Conservation (phyloP, 2,329 filamentous ascomycete genomes). For the Aureobasidium sp. region DNA sequence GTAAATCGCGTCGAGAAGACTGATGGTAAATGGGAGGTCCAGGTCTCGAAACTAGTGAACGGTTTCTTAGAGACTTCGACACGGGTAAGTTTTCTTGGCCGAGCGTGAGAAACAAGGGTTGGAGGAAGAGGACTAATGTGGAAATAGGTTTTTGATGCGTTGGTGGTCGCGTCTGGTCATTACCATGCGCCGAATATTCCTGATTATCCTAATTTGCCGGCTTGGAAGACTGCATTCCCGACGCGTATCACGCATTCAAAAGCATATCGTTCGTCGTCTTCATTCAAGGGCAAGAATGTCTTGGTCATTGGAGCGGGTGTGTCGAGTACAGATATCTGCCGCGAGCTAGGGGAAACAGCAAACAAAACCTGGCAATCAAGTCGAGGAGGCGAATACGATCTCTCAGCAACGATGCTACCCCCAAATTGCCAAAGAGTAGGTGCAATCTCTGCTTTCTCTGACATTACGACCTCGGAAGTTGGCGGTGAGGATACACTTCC, state of each 20-base stretch:
- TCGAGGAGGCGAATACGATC: slow-evolving; percentile 54
- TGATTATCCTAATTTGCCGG: slow-evolving; percentile 41
- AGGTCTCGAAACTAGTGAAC: slow-evolving; percentile 39
- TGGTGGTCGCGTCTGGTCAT: slow-evolving; percentile 50
- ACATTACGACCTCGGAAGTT: not conserved
- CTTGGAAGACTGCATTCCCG: slow-evolving; percentile 43
- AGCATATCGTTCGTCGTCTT: slow-evolving; percentile 40
- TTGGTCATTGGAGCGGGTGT: slow-evolving; percentile 51
- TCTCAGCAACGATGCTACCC: slow-evolving; percentile 49
- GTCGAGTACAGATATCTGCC: slow-evolving; percentile 49
- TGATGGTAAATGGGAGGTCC: slow-evolving; percentile 45
- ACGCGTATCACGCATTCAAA: slow-evolving; percentile 46
- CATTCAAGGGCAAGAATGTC: slow-evolving; percentile 50
- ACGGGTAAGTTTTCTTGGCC: not conserved
- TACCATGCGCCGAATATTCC: slow-evolving; percentile 48
- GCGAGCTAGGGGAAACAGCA: slow-evolving; percentile 43
- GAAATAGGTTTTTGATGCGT: slow-evolving; percentile 40
- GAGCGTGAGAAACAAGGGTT: not conserved
- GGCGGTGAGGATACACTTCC: slow-evolving; percentile 30
- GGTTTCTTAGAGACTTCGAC: slow-evolving; percentile 5
- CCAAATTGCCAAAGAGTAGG: slow-evolving; percentile 46
- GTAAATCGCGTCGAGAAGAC: slow-evolving; percentile 49
- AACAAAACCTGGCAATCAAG: slow-evolving; percentile 49
- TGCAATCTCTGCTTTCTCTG: slow-evolving; percentile 43
- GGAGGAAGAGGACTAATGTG: slow-evolving; percentile 10